Evolutionary conservation across 2,329 filamentous ascomycete genomes (phyloP).

Genomic region (Chrysoporthe cubensis): DNA sequence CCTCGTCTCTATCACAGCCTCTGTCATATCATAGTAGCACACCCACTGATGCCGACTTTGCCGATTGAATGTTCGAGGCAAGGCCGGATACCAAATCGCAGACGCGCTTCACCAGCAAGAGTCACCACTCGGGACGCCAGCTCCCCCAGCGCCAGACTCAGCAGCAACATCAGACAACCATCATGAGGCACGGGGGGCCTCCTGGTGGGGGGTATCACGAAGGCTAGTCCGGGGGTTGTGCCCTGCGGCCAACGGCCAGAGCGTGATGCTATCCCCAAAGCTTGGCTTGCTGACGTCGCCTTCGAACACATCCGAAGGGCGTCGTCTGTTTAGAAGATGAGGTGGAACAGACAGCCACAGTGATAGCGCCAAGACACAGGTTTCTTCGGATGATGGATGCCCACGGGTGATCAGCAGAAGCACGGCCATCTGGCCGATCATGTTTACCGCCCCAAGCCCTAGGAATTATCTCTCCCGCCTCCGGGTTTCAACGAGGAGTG

Average conservation of each 20-base stretch:
- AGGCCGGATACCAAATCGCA: background rate
- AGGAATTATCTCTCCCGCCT: background rate
- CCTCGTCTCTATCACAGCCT: background rate
- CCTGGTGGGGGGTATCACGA: background rate
- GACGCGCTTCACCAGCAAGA: background rate
- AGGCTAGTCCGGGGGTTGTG: background rate
- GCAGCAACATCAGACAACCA: background rate
- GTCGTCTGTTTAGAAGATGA: conserved; percentile 6
- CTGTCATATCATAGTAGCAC: background rate
- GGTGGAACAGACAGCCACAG: conserved; percentile 2
- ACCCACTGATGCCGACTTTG: background rate
- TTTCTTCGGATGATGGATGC: background rate
- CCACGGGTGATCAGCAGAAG: background rate
- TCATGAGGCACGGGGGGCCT: background rate
- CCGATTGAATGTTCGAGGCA: background rate
- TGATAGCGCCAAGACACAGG: conserved; percentile 4
- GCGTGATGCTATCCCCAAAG: background rate
- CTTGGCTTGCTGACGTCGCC: conserved; percentile 6
- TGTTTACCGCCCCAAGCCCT: background rate
- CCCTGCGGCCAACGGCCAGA: background rate
- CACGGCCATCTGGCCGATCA: background rate
- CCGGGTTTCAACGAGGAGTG: background rate
- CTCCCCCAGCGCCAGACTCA: background rate
- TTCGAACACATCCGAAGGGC: background rate
- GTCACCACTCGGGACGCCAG: background rate